Base-by-base conservation (phyloP, 2,329 filamentous ascomycete species). In the Penicillium griseofulvum region DNA sequence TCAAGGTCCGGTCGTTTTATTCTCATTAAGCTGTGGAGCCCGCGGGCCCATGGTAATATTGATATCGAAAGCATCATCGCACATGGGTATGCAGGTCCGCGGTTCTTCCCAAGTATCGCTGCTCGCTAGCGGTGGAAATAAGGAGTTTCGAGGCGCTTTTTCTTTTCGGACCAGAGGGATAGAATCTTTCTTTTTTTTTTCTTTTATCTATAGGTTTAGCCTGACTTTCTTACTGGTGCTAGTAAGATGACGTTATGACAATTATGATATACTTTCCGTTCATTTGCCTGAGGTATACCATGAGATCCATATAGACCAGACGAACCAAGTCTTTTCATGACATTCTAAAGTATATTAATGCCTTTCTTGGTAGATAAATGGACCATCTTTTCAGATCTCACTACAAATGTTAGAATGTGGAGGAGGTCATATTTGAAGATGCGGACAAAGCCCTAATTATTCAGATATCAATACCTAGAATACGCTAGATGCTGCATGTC, bases 1-100 rank as follows among this genome's bases (percentile, higher is more conserved):
- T n/a, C 31, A 57, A 84, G 81, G 9, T 90, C 89, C 11, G 90
- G 89, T 5, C 84, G 90, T 54, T 95, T 89, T 70, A 88, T 97
- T 49, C 75, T 97, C 39, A 79, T 97, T 60, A 97, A 97, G 78
- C 84, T 97, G 71, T 97, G 91, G 89, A 91, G 87, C 65, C 88
- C 89, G 2, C 83, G 84, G 56, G 82, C 85, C 26, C 84, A 87
- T 45, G 80, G 83, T 4, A 96, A 95, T 66, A 95, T 97, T 60
- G 91, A 96, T 68, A 91, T 97, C 37, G 89, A 96, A 71, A 90
- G 87, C 43, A 87, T 97, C 24, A 83, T 91, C 55, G 89, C 87
- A 1, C 87, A 89, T 66, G 93, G 93, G 0, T 97, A 87, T 73
- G 89, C 90, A 0, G 93, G 93, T 5, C 89, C 90, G 10, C 83